phyloP scores from a whole-genome alignment of 257 asterid species.

The Nyctanthes arbortristis region DNA sequence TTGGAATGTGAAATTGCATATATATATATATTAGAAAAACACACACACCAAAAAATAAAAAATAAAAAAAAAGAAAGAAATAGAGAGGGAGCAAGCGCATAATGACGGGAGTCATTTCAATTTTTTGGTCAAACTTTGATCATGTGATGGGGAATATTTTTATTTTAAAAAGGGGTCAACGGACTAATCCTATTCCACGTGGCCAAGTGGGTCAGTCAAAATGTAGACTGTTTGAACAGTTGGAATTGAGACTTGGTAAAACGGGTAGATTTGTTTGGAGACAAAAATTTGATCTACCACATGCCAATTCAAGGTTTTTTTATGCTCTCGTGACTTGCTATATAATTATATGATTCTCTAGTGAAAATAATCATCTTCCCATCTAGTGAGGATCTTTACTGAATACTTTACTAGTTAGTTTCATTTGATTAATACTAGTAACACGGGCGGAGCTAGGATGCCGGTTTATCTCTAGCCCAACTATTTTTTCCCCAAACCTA shows the following conservation, averaged over 20 bases:
- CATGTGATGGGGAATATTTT: background rate
- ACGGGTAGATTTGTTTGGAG: slow-evolving; percentile 6
- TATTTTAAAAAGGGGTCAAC: background rate
- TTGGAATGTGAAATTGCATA: no score
- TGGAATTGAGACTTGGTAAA: background rate
- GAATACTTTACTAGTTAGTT: background rate
- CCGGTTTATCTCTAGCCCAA: no score
- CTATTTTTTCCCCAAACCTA: no score
- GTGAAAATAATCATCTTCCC: background rate
- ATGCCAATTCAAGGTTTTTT: background rate
- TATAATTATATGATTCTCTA: background rate
- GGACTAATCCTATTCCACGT: background rate
- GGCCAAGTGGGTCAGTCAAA: background rate
- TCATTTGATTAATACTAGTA: no score
- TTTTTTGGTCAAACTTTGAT: background rate
- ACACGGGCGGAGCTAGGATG: no score
- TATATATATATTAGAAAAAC: no score
- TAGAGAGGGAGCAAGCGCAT: no score
- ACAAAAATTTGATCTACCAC: slow-evolving; percentile 19
- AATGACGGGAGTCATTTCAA: no score
- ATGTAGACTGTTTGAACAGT: background rate
- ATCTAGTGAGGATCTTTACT: background rate
- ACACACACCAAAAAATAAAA: no score
- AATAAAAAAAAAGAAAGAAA: no score
- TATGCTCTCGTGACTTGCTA: background rate